These are phyloP conservation scores for Penicillium lagena DNA, from an alignment of 495 filamentous ascomycete genomes.

Conservation along the genomic window DNA sequence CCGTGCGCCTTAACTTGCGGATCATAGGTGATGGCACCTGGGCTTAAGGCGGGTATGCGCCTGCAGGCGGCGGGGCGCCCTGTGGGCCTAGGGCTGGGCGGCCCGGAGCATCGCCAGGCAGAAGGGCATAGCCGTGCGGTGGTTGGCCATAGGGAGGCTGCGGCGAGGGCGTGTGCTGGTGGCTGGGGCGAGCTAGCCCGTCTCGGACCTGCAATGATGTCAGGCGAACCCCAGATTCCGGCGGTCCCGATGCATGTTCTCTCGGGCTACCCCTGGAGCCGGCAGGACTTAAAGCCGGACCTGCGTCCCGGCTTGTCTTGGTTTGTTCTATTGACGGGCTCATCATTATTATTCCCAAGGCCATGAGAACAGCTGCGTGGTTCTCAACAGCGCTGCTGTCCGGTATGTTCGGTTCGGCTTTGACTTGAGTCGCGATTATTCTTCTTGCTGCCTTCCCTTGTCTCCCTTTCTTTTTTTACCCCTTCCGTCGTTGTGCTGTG, in stretches of 20 bases:
- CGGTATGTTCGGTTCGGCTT: conserved; percentile 14
- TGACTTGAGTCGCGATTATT: not conserved
- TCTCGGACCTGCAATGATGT: no score
- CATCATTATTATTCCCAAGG: not conserved
- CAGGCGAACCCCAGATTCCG: no score
- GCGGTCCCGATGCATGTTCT: no score
- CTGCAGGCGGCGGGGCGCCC: conserved; percentile 33
- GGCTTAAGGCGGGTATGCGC: conserved; percentile 24
- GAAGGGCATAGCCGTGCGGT: conserved; percentile 7
- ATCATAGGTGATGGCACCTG: conserved; percentile 51
- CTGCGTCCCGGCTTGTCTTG: not conserved
- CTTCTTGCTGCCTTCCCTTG: not conserved
- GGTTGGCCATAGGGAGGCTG: conserved; percentile 11
- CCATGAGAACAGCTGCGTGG: conserved; percentile 20
- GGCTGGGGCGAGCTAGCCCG: no score
- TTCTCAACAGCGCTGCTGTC: conserved; percentile 23
- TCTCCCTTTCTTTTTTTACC: not conserved
- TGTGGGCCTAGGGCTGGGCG: conserved; percentile 27
- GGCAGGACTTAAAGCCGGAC: no score
- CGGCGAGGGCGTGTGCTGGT: conserved; percentile 12
- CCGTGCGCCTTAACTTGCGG: conserved; percentile 53
- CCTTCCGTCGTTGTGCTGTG: not conserved
- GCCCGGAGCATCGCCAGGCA: conserved; percentile 29
- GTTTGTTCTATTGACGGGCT: not conserved
- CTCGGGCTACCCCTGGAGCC: no score